Evolutionary conservation across 306 rosid genomes (phyloP).

Genomic region (Pachyrhizus erosus): DNA sequence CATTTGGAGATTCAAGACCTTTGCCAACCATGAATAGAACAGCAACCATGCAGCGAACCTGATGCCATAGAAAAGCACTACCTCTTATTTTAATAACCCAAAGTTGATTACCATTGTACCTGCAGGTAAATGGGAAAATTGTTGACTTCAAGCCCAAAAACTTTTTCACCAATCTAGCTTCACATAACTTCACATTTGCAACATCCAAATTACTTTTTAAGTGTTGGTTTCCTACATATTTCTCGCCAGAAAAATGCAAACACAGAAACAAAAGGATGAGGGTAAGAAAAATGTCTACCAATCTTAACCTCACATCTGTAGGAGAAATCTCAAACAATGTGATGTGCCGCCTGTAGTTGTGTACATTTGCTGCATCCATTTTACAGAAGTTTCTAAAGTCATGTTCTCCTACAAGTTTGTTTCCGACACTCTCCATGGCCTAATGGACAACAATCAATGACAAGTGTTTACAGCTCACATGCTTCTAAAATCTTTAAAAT

Average conservation of each 20-base stretch:
- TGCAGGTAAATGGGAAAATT: conserved; percentile 46
- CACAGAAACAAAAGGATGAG: neutral
- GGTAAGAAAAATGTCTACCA: conserved; percentile 62
- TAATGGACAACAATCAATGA: conserved; percentile 52
- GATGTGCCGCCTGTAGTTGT: conserved; percentile 76
- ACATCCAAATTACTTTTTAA: conserved; percentile 74
- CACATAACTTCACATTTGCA: conserved; percentile 57
- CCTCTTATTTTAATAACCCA: conserved; percentile 83
- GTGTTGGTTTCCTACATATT: conserved; percentile 60
- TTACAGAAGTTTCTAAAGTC: conserved; percentile 96
- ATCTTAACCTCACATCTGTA: conserved; percentile 84
- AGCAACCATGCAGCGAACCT: conserved; percentile 94
- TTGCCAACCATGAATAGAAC: conserved; percentile 84
- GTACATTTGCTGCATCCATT: conserved; percentile 96
- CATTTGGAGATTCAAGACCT: conserved; percentile 90
- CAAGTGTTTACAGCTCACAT: conserved; percentile 4
- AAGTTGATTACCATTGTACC: conserved; percentile 74
- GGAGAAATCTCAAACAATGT: conserved; percentile 64
- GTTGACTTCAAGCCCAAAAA: conserved; percentile 30
- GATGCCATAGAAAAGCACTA: conserved; percentile 97
- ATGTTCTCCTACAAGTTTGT: conserved; percentile 81
- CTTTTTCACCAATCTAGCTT: conserved; percentile 55
- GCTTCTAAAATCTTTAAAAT: conserved; percentile 33
- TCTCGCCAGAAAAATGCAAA: conserved; percentile 12
- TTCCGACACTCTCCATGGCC: conserved; percentile 85